Base-by-base conservation (phyloP, 2,329 filamentous ascomycete species). In the Coniochaeta pulveracea region DNA sequence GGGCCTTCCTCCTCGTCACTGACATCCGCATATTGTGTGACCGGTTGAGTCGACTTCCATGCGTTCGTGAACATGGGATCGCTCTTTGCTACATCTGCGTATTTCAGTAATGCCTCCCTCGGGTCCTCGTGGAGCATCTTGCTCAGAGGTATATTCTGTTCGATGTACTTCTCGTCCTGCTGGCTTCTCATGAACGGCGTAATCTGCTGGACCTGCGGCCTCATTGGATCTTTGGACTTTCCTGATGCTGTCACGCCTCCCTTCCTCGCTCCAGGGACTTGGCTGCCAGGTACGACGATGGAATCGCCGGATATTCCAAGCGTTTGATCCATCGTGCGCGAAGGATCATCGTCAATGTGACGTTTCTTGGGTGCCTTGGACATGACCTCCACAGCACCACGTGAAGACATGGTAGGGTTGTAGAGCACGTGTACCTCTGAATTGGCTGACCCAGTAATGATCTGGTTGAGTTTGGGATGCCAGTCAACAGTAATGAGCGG, bases 121-220 rank as follows among this genome's bases (percentile, higher is more conserved):
- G 91, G 91, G 61, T 98, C 91, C 55, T 98, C 91, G 56, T 98
- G 88, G 30, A 93, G 69, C 85, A 98, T 93, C 41, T 76, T 79
- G 41, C 85, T 89, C 10, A 96, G 69, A 18, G 88, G 85, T 34
- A 96, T 93, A 43, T 83, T 84, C 50, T 89, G 76, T 46, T 79
- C 80, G 40, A 98, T 85, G 52, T 93, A 85, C 48, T 81, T 80
- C 54, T 89, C 83, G 54, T 96, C 88, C 0, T 89, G 88, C 48
- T 91, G 83, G 39, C 70, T 83, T 56, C 93, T 91, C 46, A 84
- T 80, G 52, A 96, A 96, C 0, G 91, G 91, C 8, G 91, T 96
- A 35, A 80, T 72, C 37, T 74, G 69, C 4, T 86, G 89, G 28
- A 93, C 70, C 46, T 93, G 77, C n/a, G 91, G 91, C 40, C 88